Conservation (phyloP, 768 basidiomycete genomes). For the Trametopsis cervina region DNA sequence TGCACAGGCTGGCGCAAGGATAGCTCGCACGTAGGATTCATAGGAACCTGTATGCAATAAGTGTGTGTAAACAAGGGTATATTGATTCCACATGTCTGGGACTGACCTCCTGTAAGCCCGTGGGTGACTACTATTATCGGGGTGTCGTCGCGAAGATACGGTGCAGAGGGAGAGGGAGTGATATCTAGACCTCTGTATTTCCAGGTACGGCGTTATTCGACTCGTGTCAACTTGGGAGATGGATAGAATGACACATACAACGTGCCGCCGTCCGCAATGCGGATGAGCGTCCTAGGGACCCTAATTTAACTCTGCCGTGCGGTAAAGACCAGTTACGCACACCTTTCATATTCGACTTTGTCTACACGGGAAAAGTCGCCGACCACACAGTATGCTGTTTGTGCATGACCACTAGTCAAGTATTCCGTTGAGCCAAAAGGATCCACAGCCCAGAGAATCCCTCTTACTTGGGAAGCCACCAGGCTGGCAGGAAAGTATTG, state of each 20-base stretch:
- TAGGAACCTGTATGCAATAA: slow-evolving; percentile 55
- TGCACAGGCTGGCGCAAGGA: slow-evolving; percentile 67
- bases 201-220: slow-evolving; percentile 1
- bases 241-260: slow-evolving; percentile 35
- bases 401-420: slow-evolving; percentile 48
- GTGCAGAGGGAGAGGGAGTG: slow-evolving; percentile 32
- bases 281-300: slow-evolving; percentile 33
- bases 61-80: slow-evolving; percentile 1
- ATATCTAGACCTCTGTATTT: slow-evolving; percentile 57
- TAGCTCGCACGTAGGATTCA: slow-evolving; percentile 83
- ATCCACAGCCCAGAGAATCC: not conserved
- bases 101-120: slow-evolving; percentile 38
- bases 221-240: not conserved
- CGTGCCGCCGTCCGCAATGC: slow-evolving; percentile 56
- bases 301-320: not conserved
- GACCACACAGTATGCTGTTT: slow-evolving; percentile 52
- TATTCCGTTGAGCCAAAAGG: not conserved
- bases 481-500: slow-evolving; percentile 21
- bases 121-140: slow-evolving; percentile 52
- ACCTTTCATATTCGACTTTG: slow-evolving; percentile 51
- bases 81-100: slow-evolving; percentile 6
- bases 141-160: slow-evolving; percentile 28
- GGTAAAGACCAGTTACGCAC: slow-evolving; percentile 7
- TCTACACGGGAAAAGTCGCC: slow-evolving; percentile 57
- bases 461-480: slow-evolving; percentile 26